Evolutionary conservation across 1,284 basidiomycete genomes (phyloP).

Genomic region (Tilletia setariae): DNA sequence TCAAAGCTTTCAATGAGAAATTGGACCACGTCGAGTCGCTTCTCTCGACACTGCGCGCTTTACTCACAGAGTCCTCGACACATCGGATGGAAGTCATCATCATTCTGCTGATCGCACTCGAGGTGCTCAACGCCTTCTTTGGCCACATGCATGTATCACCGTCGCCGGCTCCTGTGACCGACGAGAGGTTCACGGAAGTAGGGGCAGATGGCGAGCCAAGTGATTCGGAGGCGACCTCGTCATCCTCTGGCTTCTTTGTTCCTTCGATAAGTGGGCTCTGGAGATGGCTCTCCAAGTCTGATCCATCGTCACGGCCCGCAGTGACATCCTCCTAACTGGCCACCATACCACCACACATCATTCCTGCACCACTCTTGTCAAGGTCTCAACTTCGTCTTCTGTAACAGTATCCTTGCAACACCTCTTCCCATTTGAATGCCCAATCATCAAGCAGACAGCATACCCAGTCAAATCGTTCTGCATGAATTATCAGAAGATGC

Average conservation of each 20-base stretch:
- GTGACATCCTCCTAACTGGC: too few species aligned
- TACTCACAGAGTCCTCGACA: slow-evolving; percentile 46
- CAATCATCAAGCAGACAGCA: too few species aligned
- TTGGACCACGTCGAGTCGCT: slow-evolving; percentile 51
- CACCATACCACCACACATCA: too few species aligned
- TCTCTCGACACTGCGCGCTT: slow-evolving; percentile 44
- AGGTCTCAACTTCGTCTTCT: neutral
- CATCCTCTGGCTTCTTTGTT: neutral
- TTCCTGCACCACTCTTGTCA: too few species aligned
- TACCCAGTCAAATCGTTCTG: too few species aligned
- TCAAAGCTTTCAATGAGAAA: slow-evolving; percentile 50
- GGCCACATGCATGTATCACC: slow-evolving; percentile 23
- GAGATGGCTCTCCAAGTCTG: neutral
- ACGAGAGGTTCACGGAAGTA: neutral
- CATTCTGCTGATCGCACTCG: slow-evolving; percentile 46
- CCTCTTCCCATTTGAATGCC: too few species aligned
- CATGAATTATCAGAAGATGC: too few species aligned
- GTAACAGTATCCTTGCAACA: neutral
- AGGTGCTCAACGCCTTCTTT: slow-evolving; percentile 38
- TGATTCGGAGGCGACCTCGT: neutral
- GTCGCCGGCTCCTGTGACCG: neutral
- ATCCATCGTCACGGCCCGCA: too few species aligned
- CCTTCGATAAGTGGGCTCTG: neutral
- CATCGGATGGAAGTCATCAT: slow-evolving; percentile 53
- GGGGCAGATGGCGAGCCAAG: neutral